Conservation (phyloP, 2,329 filamentous ascomycete species). For the Talaromyces verruculosus region DNA sequence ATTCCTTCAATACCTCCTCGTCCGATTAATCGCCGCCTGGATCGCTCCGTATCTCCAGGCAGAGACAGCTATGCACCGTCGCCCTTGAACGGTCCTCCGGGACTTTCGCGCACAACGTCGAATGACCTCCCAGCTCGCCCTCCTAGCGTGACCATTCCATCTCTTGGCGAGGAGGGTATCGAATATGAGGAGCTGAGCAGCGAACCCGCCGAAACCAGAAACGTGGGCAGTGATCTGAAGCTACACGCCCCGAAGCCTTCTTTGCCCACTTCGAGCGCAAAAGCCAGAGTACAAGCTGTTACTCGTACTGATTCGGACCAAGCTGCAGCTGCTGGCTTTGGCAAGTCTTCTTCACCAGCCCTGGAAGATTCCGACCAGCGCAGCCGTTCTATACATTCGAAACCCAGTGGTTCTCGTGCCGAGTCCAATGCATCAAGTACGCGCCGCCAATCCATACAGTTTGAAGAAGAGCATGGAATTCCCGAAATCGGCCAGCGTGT, state of each 20-base stretch:
- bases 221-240: conserved; percentile 76
- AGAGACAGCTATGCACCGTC: conserved; percentile 80
- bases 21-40: conserved; percentile 62
- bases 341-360: conserved; percentile 55
- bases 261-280: conserved; percentile 75
- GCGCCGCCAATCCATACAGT: conserved; percentile 57
- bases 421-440: conserved; percentile 46
- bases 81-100: conserved; percentile 70
- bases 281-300: conserved; percentile 76
- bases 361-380: conserved; percentile 55
- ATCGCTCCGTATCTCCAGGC: conserved; percentile 74
- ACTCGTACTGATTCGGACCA: conserved; percentile 89
- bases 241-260: conserved; percentile 88
- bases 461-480: conserved; percentile 80
- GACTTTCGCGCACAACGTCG: conserved; percentile 34
- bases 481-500: conserved; percentile 90
- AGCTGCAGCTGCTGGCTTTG: conserved; percentile 81
- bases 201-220: conserved; percentile 71
- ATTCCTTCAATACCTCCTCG: conserved; percentile 68
- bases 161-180: conserved; percentile 82
- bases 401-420: conserved; percentile 58
- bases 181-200: conserved; percentile 72
- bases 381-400: conserved; percentile 60
- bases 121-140: conserved; percentile 56
- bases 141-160: conserved; percentile 77